A percentile compares a stretch with the other conserved stretches of the same genome.
phyloP scores from a whole-genome alignment of 176 grass and related monocot species.

The Aegilops longissima region DNA sequence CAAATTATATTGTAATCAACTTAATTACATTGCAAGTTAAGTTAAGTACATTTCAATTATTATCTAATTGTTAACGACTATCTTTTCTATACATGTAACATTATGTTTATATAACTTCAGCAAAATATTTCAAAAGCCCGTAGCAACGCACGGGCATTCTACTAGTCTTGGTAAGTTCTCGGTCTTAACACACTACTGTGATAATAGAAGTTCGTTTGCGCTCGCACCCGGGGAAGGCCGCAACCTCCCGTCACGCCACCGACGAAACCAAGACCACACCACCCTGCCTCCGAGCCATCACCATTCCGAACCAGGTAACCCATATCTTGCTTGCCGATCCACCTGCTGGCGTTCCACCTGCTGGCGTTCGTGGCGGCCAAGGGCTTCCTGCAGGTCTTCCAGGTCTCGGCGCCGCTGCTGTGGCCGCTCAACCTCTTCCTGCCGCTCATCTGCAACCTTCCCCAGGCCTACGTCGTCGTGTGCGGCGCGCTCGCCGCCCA shows the following conservation, averaged over 20 bases:
- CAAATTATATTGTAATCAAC: too few species aligned
- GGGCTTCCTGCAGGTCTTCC: constrained; percentile 25
- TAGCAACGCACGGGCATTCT: too few species aligned
- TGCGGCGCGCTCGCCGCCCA: neutral
- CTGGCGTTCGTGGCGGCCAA: constrained; percentile 15
- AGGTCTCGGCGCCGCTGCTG: constrained; percentile 33
- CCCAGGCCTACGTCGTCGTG: constrained; percentile 25
- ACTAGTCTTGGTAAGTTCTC: neutral
- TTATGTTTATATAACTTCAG: too few species aligned
- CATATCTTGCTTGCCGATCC: neutral
- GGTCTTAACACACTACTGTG: neutral
- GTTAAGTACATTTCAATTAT: too few species aligned
- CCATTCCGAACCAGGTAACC: neutral
- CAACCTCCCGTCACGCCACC: neutral
- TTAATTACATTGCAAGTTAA: too few species aligned
- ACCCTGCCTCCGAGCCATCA: neutral
- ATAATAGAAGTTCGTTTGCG: neutral
- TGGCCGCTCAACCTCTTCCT: constrained; percentile 26
- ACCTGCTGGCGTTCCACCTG: constrained; percentile 34
- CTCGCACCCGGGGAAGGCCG: neutral
- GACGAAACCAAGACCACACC: neutral
- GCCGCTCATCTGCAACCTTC: constrained; percentile 26
- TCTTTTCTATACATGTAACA: too few species aligned
- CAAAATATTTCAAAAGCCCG: too few species aligned
- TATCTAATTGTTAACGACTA: too few species aligned